Base-by-base conservation (phyloP, 1,284 basidiomycete species). In the Meripilus lineatus region DNA sequence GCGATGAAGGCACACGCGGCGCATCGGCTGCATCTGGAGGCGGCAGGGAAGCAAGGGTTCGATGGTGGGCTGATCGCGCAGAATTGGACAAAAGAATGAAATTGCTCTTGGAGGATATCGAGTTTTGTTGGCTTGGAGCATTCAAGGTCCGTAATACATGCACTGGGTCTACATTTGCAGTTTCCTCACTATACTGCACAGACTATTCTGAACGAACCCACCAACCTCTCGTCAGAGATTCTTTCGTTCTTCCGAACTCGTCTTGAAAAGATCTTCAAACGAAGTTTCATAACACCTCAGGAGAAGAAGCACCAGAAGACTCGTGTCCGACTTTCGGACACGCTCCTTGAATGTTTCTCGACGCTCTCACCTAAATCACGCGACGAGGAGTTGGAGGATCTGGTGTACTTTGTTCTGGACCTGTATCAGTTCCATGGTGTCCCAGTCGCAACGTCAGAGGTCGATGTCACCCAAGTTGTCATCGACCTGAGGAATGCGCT, bases 101-200 rank as follows among this genome's bases (percentile, higher is more conserved):
- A 39, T 77, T 81, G 26, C 68, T 99, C 7, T 66, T 97, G 22
- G 80, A 81, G 49, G 89, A 83, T 50, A 84, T 99, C 28, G 95
- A 99, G 61, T 92, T 89, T 56, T 92, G 88, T 56, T 99, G 96
- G 96, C 72, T 99, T 3, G 95, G 96, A 1, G 93, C 87, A 18
- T 98, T 97, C 79, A 98, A 98, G 79, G 93, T 91, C 40, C 28
- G 69, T 59, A 24, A 13, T 17, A 3, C 6, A 5, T 32, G 2
- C 36, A 35, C 11, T 14, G 2, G 13, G 23, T 6, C 21, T 17
- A 23, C 38, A 17, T 32, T 15, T 20, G 34, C 32, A 33, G 11
- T 33, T 25, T 36, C 33, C n/a, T 39, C 34, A 30, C 38, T 32
- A 35, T 35, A 25, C 25, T n/a, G 17, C 21, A 4, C 47, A 88